These are phyloP conservation scores for Bryoglossum gracile DNA, from an alignment of 495 filamentous ascomycete genomes.

Conservation along the genomic window DNA sequence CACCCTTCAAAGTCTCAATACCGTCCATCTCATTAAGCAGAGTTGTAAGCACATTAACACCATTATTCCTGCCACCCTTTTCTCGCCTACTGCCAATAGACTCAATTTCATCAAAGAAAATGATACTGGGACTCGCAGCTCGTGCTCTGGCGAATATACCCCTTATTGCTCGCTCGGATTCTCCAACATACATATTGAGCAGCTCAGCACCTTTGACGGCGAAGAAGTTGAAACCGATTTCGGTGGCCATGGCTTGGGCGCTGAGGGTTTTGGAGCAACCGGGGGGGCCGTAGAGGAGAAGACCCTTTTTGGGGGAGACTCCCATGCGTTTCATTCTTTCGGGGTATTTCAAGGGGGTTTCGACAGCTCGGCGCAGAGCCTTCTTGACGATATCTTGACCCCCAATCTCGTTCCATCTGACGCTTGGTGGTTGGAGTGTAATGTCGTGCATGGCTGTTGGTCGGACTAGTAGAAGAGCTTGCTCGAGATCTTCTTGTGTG, in stretches of 20 bases:
- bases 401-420: slow-evolving; percentile 85
- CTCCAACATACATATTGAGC: slow-evolving; percentile 95
- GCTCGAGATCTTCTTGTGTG: slow-evolving; percentile 35
- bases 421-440: slow-evolving; percentile 78
- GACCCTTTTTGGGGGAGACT: slow-evolving; percentile 66
- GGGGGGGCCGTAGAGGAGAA: slow-evolving; percentile 88
- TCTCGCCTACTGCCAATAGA: slow-evolving; percentile 74
- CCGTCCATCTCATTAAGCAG: slow-evolving; percentile 96
- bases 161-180: slow-evolving; percentile 83
- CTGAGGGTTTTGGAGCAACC: slow-evolving; percentile 95
- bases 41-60: slow-evolving; percentile 82
- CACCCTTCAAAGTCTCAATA: slow-evolving; percentile 74
- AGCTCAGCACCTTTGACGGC: slow-evolving; percentile 95
- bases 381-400: slow-evolving; percentile 78
- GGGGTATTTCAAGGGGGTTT: slow-evolving; percentile 58
- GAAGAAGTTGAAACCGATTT: slow-evolving; percentile 88
- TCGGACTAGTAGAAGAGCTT: slow-evolving; percentile 41
- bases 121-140: slow-evolving; percentile 81
- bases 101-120: slow-evolving; percentile 99
- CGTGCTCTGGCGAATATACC: slow-evolving; percentile 85
- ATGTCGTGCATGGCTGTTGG: slow-evolving; percentile 89
- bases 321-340: slow-evolving; percentile 52
- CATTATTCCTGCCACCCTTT: slow-evolving; percentile 35
- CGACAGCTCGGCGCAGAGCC: slow-evolving; percentile 51
- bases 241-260: slow-evolving; percentile 87